Conservation (phyloP, 2,329 filamentous ascomycete species). For the Stagonosporopsis tanaceti region DNA sequence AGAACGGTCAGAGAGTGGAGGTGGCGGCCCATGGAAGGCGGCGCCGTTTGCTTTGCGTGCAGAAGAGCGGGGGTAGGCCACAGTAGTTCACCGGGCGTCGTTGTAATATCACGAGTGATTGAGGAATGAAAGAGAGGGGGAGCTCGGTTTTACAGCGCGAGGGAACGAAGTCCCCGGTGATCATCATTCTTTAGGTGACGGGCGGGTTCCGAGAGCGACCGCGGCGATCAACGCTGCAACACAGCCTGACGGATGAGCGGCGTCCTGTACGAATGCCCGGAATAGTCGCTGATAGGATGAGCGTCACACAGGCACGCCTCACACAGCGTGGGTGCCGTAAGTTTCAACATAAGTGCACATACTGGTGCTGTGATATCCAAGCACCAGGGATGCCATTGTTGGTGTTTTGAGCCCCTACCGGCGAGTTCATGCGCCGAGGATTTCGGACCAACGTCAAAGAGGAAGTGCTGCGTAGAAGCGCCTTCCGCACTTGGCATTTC, state of each 20-base stretch:
- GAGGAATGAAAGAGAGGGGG: slow-evolving; percentile 19
- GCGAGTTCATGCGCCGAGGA: slow-evolving; percentile 18
- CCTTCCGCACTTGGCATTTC: slow-evolving; percentile 18
- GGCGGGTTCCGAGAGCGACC: slow-evolving; percentile 23
- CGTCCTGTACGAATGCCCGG: slow-evolving; percentile 16
- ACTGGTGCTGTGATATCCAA: slow-evolving; percentile 9
- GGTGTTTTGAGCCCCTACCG: slow-evolving; percentile 26
- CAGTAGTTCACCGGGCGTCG: slow-evolving; percentile 13
- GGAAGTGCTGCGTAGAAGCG: slow-evolving; percentile 9
- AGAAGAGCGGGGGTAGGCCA: slow-evolving; percentile 17
- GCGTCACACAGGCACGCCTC: slow-evolving; percentile 12
- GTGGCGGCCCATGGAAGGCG: slow-evolving; percentile 19
- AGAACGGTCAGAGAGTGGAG: slow-evolving; percentile 14
- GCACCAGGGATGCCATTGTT: slow-evolving; percentile 17
- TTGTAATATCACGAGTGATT: slow-evolving; percentile 16
- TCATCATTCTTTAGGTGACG: slow-evolving; percentile 23
- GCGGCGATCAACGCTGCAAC: slow-evolving; percentile 18
- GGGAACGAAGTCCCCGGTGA: slow-evolving; percentile 18
- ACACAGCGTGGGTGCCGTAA: neutral
- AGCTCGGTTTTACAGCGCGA: slow-evolving; percentile 18
- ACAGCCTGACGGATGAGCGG: slow-evolving; percentile 22
- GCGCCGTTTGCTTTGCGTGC: slow-evolving; percentile 17
- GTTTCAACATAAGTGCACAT: slow-evolving; percentile 11
- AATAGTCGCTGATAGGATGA: slow-evolving; percentile 14
- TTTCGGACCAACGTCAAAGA: slow-evolving; percentile 11